Evolutionary conservation across 2,329 filamentous ascomycete species (phyloP).

Genomic region (Cercospora zeina): DNA sequence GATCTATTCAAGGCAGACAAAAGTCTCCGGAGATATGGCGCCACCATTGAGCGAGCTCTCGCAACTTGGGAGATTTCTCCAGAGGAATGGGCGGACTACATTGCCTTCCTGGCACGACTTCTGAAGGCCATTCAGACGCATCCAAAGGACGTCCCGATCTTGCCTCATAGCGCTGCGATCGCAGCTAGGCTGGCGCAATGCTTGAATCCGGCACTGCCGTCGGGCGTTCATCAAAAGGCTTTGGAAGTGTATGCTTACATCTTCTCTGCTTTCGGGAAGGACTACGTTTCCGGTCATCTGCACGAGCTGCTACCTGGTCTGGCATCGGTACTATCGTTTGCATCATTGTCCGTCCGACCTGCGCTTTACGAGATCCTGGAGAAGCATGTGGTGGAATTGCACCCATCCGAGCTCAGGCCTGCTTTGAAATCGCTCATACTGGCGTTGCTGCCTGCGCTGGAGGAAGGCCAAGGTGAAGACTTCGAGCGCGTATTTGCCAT

Average conservation of each 20-base stretch:
- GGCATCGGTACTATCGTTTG: conserved; percentile 86
- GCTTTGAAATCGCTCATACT: conserved; percentile 88
- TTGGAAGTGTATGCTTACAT: conserved; percentile 91
- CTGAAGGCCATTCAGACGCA: conserved; percentile 91
- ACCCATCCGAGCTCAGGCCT: conserved; percentile 71
- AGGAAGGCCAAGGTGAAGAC: conserved; percentile 96
- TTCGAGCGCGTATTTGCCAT: conserved; percentile 84
- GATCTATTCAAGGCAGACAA: conserved; percentile 63
- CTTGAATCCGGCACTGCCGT: conserved; percentile 86
- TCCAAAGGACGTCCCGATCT: conserved; percentile 66
- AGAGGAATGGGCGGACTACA: conserved; percentile 99
- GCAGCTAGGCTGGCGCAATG: conserved; percentile 94
- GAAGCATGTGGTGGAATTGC: conserved; percentile 71
- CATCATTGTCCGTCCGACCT: conserved; percentile 84
- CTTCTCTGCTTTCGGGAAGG: conserved; percentile 75
- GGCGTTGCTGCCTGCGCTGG: conserved; percentile 83
- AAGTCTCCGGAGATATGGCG: conserved; percentile 81
- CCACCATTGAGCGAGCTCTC: conserved; percentile 81
- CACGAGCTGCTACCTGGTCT: conserved; percentile 87
- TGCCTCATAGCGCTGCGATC: conserved; percentile 80
- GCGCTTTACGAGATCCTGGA: conserved; percentile 84
- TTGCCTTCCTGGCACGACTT: conserved; percentile 88
- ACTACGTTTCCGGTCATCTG: conserved; percentile 70
- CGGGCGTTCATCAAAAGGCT: conserved; percentile 95
- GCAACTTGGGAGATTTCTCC: conserved; percentile 87